Base-by-base conservation (phyloP, 345 rosid species). In the Cardamine resedifolia region DNA sequence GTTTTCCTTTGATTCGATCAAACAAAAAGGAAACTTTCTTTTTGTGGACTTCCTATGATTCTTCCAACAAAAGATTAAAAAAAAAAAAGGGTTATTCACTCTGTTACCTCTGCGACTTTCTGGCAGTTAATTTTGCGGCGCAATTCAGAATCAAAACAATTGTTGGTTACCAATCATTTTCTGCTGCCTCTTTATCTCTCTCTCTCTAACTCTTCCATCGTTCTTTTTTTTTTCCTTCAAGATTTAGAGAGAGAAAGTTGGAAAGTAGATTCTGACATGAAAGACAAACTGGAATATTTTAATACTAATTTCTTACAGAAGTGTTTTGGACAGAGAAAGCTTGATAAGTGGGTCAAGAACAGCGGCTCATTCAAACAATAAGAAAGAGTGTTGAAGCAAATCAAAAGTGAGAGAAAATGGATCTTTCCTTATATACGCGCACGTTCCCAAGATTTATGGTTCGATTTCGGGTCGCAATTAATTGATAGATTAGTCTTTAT, bases 81-180 rank as follows among this genome's bases (percentile, higher is more conserved):
- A n/a, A 7, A 44, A 52, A 59, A 48, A 10, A 23, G 19, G 18
- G 18, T 30, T 2, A 57, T 70, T 61, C 31, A 41, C 49, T 57
- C 69, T 58, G 47, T 71, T 79, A 74, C 75, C 80, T 79, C 57
- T 34, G 70, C 64, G 79, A 76, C 73, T 73, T 45, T 58, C 33
- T 68, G 64, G 62, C 61, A 38, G 7, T 44, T 19, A 47, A 28
- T 70, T 10, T 49, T 38, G 20, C 43, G 66, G 66, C 15, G 44
- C 50, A 50, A 33, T 57, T 64, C 58, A 45, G 31, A 62, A 62
- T 58, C 71, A 63, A 70, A 56, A 48, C 30, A 28, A 28, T 76
- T 70, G 75, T 64, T 76, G 66, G 70, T 70, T 36, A 76, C 61
- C 75, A 70, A 76, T 76, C 79, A 69, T 55, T 76, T 34, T 76